Base-by-base conservation (phyloP, 345 rosid genomes). In the Punica granatum region DNA sequence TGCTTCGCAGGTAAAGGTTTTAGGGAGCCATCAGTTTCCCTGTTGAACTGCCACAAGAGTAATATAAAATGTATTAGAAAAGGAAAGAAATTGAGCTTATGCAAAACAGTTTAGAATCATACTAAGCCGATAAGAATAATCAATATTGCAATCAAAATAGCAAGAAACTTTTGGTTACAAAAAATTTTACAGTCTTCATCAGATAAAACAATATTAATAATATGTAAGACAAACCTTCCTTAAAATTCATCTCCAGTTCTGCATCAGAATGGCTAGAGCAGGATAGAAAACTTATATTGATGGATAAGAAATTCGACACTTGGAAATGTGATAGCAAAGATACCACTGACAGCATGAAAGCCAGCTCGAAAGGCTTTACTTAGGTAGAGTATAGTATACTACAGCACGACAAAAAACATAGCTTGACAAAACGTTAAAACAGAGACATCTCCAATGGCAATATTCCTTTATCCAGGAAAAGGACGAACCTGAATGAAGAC, bases 1-100 rank as follows among this genome's bases (percentile, higher is more conserved):
- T 94, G 99, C 89, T 88, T 89, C 67, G 98, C 90, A 44, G 99
- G 99, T 60, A 94, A 83, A 76, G 88, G 78, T 76, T 88, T 94
- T 68, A 94, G 79, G 41, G 92, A 81, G 35, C 96, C 90, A 80
- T 92, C 96, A 54, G 73, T 82, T 83, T 94, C 99, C 83, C 99
- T 80, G 65, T 94, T 94, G 77, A 85, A 92, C 99, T 94, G 77
- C 67, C 73, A 67, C 46, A 64, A 39, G 63, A 75, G 66, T 65
- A 68, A 69, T 30, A 35, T 31, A 33, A 62, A 26, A 73, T 23
- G 43, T 15, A 69, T 36, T 32, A 67, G 28, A 67, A 19, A 66
- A 46, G 56, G 34, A 34, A 43, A 67, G 19, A 30, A 33, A n/a
- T 11, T 6, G 19, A 63, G 18, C 43, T 14, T 33, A 43, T 41